Evolutionary conservation across 805 yeast genomes (phyloP).

Genomic region (Candida yuanshanica): DNA sequence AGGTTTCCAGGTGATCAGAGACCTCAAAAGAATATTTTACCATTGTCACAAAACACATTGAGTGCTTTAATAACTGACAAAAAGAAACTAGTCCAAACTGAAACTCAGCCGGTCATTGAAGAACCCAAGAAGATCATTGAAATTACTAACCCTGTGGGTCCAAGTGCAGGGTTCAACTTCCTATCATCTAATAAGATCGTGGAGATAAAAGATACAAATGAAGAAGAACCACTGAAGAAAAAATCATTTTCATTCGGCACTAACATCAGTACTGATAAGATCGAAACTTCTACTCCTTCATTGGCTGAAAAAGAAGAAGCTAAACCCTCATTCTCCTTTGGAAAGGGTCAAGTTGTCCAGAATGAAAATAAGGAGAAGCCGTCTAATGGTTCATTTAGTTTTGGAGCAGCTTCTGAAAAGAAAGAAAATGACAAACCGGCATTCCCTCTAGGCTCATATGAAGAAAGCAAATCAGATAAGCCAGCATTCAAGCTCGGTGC

Average conservation of each 20-base stretch:
- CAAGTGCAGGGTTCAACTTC: slow-evolving; percentile 27
- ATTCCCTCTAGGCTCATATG: neutral
- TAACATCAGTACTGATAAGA: neutral
- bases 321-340: neutral
- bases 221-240: neutral
- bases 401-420: neutral
- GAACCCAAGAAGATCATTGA: slow-evolving; percentile 2
- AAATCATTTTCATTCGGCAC: slow-evolving; percentile 2
- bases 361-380: neutral
- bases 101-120: slow-evolving; percentile 2
- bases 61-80: slow-evolving; percentile 13
- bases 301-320: neutral
- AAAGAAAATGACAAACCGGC: neutral
- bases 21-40: neutral
- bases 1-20: slow-evolving; percentile 13
- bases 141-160: slow-evolving; percentile 14
- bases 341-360: slow-evolving; percentile 1
- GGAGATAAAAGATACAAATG: neutral
- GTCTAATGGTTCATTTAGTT: neutral
- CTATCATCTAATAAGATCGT: slow-evolving; percentile 9
- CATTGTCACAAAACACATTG: slow-evolving; percentile 10
- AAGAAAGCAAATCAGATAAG: neutral
- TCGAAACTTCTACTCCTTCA: slow-evolving; percentile 2
- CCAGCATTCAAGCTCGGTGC: neutral
- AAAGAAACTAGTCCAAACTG: slow-evolving; percentile 16